Base-by-base conservation (phyloP, 2,329 filamentous ascomycete genomes). In the Diaporthe capsici region DNA sequence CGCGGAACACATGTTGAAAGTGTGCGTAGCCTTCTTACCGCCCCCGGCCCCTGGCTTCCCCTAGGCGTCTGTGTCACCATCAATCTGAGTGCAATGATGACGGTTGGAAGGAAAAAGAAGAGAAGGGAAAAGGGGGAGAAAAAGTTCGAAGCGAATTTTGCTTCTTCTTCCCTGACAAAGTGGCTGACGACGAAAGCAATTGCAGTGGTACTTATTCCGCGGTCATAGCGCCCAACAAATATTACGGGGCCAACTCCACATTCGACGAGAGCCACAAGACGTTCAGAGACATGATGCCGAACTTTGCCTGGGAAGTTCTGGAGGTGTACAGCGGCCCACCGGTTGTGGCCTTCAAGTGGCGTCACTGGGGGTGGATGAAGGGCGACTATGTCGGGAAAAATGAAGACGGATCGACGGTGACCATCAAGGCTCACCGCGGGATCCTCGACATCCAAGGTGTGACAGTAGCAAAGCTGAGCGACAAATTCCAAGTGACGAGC, bases 251-350 rank as follows among this genome's bases (percentile, higher is more conserved):
- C 65, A 42, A 55, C 34, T 70, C 65, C 31, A 70, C 65, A 53
- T 93, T 94, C 79, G 87, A 88, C 1, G 87, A 86, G 4, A 92
- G 90, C 80, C 92, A 94, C 85, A 93, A 93, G 86, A 91, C 90
- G 0, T 94, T 94, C 82, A 93, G 93, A 85, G 86, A 91, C 72
- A 93, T 93, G 91, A 94, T 94, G 92, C 92, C 92, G 0, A 91
- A 88, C 0, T 94, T 94, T 82, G 92, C 92, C 0, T 94, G 92
- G 91, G 92, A 94, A 83, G 91, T 94, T 1, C 81, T 92, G 22
- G 92, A 93, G 81, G 91, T 94, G 3, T 93, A 92, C 80, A 90
- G 89, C 76, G 92, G 90, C 0, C 91, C 91, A 34, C 92, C 92
- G 2, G 85, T 85, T 17, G 91, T 93, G 49, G 86, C 87, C 3